Percentiles rank a stretch among this genome's conserved stretches.
These are phyloP conservation scores for Elsinoe arachidis DNA, from an alignment of 2,329 filamentous ascomycete genomes.

Conservation along the genomic window DNA sequence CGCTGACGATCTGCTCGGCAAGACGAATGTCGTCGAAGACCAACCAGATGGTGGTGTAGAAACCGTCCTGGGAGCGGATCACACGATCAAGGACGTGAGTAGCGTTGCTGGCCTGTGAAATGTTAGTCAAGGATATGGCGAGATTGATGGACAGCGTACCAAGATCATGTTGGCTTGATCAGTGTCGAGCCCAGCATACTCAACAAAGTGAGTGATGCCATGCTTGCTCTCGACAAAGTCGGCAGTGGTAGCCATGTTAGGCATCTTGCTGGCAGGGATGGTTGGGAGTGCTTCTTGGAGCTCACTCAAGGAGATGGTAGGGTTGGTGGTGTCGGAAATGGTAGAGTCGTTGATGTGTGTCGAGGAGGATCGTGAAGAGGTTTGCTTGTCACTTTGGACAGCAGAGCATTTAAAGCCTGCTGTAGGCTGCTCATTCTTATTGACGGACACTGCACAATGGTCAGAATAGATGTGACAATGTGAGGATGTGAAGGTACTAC, in stretches of 20 bases:
- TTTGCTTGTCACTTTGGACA: neutral
- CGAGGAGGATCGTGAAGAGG: neutral
- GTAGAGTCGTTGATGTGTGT: neutral
- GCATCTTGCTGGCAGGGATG: neutral
- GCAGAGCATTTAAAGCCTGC: slow-evolving; percentile 1
- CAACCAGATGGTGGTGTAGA: slow-evolving; percentile 18
- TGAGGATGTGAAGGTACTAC: neutral
- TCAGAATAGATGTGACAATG: neutral
- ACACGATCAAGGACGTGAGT: slow-evolving; percentile 16
- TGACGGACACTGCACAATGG: neutral
- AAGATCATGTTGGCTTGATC: neutral
- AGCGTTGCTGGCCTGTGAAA: slow-evolving; percentile 17
- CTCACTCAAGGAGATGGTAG: neutral
- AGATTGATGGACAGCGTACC: neutral
- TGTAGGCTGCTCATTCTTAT: neutral
- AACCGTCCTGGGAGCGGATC: neutral
- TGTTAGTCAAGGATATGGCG: slow-evolving; percentile 14
- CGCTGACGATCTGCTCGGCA: slow-evolving; percentile 17
- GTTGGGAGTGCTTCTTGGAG: neutral
- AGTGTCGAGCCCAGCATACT: neutral
- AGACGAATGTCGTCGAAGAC: slow-evolving; percentile 33
- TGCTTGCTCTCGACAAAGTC: neutral
- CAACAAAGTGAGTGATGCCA: neutral
- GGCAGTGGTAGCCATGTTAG: neutral
- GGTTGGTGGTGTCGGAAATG: neutral